Evolutionary conservation across 306 rosid genomes (phyloP).

Genomic region (Rubus parviflorus): DNA sequence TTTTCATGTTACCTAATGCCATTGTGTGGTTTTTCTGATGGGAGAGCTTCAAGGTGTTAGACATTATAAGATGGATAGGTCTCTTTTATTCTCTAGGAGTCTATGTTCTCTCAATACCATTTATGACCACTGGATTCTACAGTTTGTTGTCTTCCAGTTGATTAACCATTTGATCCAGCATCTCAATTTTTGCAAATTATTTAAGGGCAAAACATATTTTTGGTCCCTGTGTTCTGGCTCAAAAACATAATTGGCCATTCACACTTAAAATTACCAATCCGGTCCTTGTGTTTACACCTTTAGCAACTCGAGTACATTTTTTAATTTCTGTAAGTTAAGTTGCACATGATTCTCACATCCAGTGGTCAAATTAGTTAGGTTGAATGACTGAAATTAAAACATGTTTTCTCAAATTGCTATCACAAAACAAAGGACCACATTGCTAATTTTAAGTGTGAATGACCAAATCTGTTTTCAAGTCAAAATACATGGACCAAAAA

Average conservation of each 20-base stretch:
- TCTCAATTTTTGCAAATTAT: neutral
- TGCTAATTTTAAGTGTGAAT: neutral
- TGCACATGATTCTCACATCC: neutral
- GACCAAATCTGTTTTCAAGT: neutral
- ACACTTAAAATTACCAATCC: neutral
- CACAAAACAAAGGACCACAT: neutral
- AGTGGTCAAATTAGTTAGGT: neutral
- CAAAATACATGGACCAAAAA: neutral
- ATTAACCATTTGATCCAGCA: neutral
- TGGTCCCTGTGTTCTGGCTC: neutral
- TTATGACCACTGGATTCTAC: neutral
- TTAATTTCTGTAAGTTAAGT: neutral
- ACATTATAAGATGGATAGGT: neutral
- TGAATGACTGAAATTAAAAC: neutral
- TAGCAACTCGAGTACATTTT: neutral
- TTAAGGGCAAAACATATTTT: neutral
- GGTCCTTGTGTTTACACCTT: neutral
- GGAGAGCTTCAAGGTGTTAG: neutral
- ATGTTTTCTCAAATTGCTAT: neutral
- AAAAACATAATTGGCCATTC: neutral
- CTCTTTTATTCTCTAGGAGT: neutral
- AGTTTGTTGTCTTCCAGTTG: neutral
- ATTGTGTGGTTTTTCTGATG: constrained; percentile 6
- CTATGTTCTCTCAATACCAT: neutral
- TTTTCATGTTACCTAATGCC: neutral